Evolutionary conservation across 2,329 filamentous ascomycete genomes (phyloP).

Genomic region (Sclerotinia spermophila): DNA sequence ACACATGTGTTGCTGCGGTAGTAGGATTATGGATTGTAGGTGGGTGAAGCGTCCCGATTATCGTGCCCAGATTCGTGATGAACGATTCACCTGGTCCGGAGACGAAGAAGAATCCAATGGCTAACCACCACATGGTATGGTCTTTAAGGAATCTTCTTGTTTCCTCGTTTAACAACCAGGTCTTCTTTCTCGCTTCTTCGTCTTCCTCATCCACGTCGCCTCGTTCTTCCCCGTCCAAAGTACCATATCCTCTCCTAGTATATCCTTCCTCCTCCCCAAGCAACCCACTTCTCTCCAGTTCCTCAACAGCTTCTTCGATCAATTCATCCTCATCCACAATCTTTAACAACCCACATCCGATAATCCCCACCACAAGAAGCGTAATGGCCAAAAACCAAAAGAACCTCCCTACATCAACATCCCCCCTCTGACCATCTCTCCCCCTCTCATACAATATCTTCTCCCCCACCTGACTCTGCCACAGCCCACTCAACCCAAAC

Average conservation of each 20-base stretch:
- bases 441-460: slow-evolving; percentile 68
- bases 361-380: slow-evolving; percentile 65
- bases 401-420: slow-evolving; percentile 76
- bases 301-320: slow-evolving; percentile 85
- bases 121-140: slow-evolving; percentile 93
- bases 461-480: slow-evolving; percentile 85
- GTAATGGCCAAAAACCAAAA: slow-evolving; percentile 79
- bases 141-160: slow-evolving; percentile 82
- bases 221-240: slow-evolving; percentile 42
- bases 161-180: slow-evolving; percentile 86
- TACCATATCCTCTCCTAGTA: slow-evolving; percentile 59
- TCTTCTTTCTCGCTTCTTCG: slow-evolving; percentile 66
- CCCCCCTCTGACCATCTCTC: slow-evolving; percentile 58
- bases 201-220: slow-evolving; percentile 45
- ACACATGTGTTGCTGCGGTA: slow-evolving; percentile 80
- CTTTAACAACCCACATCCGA: slow-evolving; percentile 70
- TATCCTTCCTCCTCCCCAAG: slow-evolving; percentile 74
- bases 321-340: slow-evolving; percentile 82
- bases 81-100: slow-evolving; percentile 82
- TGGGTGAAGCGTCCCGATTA: slow-evolving; percentile 79
- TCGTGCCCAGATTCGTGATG: slow-evolving; percentile 93
- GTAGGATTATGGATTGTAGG: slow-evolving; percentile 50
- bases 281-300: slow-evolving; percentile 84
- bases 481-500: slow-evolving; percentile 93
- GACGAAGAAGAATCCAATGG: slow-evolving; percentile 85